phyloP scores from a whole-genome alignment of 2,329 filamentous ascomycete species.

The Diplodia intermedia region DNA sequence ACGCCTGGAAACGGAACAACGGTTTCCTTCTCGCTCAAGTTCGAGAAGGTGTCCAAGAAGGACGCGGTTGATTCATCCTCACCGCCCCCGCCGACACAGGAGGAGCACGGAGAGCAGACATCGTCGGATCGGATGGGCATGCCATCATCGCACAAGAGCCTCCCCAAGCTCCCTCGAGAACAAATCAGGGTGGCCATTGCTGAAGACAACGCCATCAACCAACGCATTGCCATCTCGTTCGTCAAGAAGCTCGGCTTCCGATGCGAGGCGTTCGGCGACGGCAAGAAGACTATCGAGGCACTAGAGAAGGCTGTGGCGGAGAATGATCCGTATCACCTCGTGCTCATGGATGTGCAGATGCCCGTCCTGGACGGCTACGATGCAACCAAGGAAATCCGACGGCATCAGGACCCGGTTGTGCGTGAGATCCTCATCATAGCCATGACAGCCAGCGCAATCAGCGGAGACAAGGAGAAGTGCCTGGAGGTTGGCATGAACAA shows the following conservation, averaged over 20 bases:
- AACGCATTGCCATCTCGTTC: conserved; percentile 91
- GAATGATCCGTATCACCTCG: conserved; percentile 81
- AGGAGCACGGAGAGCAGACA: conserved; percentile 52
- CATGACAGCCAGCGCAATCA: conserved; percentile 95
- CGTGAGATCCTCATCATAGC: conserved; percentile 89
- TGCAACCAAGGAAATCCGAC: conserved; percentile 81
- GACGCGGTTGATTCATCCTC: conserved; percentile 56
- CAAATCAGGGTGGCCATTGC: conserved; percentile 89
- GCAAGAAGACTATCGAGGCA: conserved; percentile 84
- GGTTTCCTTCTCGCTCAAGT: conserved; percentile 81
- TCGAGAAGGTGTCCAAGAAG: conserved; percentile 77
- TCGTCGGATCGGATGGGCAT: conserved; percentile 38
- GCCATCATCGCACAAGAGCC: conserved; percentile 62
- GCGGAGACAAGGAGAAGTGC: conserved; percentile 93
- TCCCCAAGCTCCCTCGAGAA: conserved; percentile 76
- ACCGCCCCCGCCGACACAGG: conserved; percentile 47
- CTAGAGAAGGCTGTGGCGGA: conserved; percentile 75
- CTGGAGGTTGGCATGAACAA: conserved; percentile 98
- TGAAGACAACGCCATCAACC: conserved; percentile 94
- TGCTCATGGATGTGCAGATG: conserved; percentile 96
- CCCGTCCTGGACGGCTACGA: conserved; percentile 91
- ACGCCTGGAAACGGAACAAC: conserved; percentile 73
- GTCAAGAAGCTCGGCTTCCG: conserved; percentile 84
- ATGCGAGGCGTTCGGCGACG: conserved; percentile 90
- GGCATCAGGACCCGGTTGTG: conserved; percentile 77